These are phyloP conservation scores for Didymella arachidicola DNA, from an alignment of 2,329 filamentous ascomycete species.

Conservation along the genomic window DNA sequence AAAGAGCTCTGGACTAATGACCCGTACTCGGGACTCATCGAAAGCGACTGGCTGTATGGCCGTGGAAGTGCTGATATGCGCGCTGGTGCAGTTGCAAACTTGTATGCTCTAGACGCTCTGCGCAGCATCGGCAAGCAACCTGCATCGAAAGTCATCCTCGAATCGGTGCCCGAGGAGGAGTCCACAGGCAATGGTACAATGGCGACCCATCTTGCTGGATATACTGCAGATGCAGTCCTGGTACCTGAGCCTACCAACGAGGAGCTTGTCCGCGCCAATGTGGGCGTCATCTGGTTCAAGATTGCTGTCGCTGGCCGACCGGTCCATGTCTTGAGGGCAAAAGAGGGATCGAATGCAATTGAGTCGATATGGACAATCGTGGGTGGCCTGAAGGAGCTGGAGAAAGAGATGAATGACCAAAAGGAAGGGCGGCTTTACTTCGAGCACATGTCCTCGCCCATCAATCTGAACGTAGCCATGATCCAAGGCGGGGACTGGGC, in stretches of 20 bases:
- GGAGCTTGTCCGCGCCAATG: conserved; percentile 32
- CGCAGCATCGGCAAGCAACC: conserved; percentile 31
- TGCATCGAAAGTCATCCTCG: conserved; percentile 29
- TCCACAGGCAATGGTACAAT: conserved; percentile 34
- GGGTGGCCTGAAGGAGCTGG: conserved; percentile 25
- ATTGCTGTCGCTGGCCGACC: conserved; percentile 29
- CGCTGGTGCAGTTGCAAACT: conserved; percentile 28
- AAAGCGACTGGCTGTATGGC: conserved; percentile 33
- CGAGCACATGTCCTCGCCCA: conserved; percentile 25
- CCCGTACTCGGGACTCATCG: conserved; percentile 29
- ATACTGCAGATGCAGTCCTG: conserved; percentile 29
- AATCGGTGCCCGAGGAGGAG: conserved; percentile 33
- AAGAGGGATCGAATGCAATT: conserved; percentile 30
- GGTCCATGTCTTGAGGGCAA: conserved; percentile 29
- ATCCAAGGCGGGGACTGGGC: conserved; percentile 35
- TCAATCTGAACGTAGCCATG: conserved; percentile 33
- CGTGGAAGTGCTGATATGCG: conserved; percentile 31
- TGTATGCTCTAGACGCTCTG: conserved; percentile 31
- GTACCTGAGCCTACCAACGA: conserved; percentile 31
- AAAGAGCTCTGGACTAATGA: conserved; percentile 30
- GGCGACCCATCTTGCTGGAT: conserved; percentile 29
- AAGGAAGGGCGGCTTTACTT: conserved; percentile 27
- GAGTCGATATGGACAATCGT: conserved; percentile 29
- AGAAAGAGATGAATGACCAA: conserved; percentile 30
- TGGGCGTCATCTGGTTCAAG: conserved; percentile 35